These are phyloP conservation scores for Nigrograna mackinnonii DNA, from an alignment of 2,329 filamentous ascomycete genomes.

Conservation along the genomic window DNA sequence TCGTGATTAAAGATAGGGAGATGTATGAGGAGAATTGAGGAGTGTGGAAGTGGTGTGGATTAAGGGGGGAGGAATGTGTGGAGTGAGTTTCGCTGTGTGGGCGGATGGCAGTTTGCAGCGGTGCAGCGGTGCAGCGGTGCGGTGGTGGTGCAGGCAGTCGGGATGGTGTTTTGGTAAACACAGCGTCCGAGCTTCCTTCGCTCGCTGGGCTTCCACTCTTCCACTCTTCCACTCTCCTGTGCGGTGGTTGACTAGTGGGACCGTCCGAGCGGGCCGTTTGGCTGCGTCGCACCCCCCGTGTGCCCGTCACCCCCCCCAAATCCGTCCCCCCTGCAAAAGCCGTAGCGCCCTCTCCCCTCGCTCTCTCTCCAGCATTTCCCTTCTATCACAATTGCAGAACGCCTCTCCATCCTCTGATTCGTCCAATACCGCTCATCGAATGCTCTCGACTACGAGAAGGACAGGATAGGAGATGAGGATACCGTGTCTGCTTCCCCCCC, in stretches of 20 bases:
- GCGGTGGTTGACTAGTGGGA: conserved; percentile 14
- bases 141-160: too few relatives aligned
- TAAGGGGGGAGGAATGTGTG: background rate
- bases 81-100: background rate
- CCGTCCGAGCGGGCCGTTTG: conserved; percentile 17
- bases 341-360: too few relatives aligned
- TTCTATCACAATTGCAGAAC: background rate
- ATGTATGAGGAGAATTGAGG: background rate
- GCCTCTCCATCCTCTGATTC: background rate
- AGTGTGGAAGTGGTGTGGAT: too few relatives aligned
- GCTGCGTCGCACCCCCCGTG: conserved; percentile 10
- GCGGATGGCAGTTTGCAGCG: conserved; percentile 12
- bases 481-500: background rate
- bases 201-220: too few relatives aligned
- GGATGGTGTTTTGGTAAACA: background rate
- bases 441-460: background rate
- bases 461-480: background rate
- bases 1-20: background rate
- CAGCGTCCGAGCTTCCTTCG: conserved; percentile 1
- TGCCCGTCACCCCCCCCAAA: too few relatives aligned
- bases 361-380: too few relatives aligned
- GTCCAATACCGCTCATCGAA: background rate
- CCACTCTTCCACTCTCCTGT: too few relatives aligned
- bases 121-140: too few relatives aligned
- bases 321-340: too few relatives aligned